Base-by-base conservation (phyloP, 2,329 filamentous ascomycete species). In the Hortaea sp. region DNA sequence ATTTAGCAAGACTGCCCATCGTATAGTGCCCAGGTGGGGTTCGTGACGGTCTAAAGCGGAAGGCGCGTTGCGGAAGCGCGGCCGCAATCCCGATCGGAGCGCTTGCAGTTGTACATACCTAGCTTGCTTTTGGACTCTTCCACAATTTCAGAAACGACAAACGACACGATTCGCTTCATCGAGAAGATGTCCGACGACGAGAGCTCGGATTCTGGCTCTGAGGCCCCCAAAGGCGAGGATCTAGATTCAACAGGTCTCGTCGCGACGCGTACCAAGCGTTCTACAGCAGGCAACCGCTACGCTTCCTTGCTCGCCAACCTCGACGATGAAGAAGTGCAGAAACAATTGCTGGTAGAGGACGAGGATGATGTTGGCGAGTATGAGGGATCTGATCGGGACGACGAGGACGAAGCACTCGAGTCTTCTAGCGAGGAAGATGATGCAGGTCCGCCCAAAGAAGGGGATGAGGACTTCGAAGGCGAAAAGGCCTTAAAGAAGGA, bases 201-300 rank as follows among this genome's bases (percentile, higher is more conserved):
- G 29, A 41, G 35, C 9, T 54, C 52, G 10, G 48, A 45, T 30
- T 53, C 54, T n/a, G 41, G 48, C 39, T 54, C 55, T 7, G 43
- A 46, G 29, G 53, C 52, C 12, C 10, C 7, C 13, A 34, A n/a
- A 52, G 54, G 52, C 7, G 34, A 27, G 10, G 61, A 63, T 44
- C 35, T 63, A 38, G 44, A 43, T 13, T 57, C 54, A 6, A 59
- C 55, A 7, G 61, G 82, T 73, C 76, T 90, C 34, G 82, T 82
- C 40, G 85, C 82, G 5, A 79, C 79, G 34, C 83, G 88, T 49
- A 73, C 79, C 54, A 85, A 81, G 65, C 83, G 88, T 52, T 81
- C 82, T 9, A 94, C 85, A 0, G 88, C 88, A 13, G 88, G 88
- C 48, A 89, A 88, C 63, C 81, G 87, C 53, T 84, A 94, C 75